Evolutionary conservation across 768 basidiomycete genomes (phyloP), one percentile per base, ranked within the genome.

Genomic region (Suillus ampliporus): DNA sequence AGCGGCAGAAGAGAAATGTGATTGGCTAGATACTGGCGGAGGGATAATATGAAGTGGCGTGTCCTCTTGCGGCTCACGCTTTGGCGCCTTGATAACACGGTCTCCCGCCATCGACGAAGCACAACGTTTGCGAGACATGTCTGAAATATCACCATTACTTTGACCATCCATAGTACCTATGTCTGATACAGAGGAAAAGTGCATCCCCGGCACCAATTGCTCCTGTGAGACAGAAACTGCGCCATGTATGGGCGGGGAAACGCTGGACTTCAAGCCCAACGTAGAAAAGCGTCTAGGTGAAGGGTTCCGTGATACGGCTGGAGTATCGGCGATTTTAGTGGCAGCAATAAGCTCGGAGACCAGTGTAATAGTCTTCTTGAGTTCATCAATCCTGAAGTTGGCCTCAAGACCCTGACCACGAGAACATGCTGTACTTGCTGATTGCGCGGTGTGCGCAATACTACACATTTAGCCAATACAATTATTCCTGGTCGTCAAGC

Each of bases 401-500:
- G 84, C 83, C 67, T 83, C 82, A 9, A 77, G 64, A 56, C 79
- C 80, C 65, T 84, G 81, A n/a, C 75, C 82, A 17, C 73, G 64
- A 34, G 76, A 77, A 64, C 84, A 87, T 38, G 82, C 82, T 43
- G 79, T 79, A 46, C 81, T 84, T 47, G 86, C 87, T 48, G 84
- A 84, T 58, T 82, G 79, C 43, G 87, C 87, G 17, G 86, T 87
- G 60, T 84, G 80, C 46, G 83, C 85, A 66, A 89, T 87, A 72
- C 88, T 89, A 68, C 46, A 65, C 60, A 64, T 62, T 58, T 69
- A 64, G 64, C 61, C 65, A 63, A 56, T 11, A 56, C 17, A 38
- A 56, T 40, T 56, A 56, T 40, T 38, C 54, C 26, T 28, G 2
- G 54, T 19, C 38, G 38, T 10, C 23, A 56, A 56, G 38, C 26